These are phyloP conservation scores for Exserohilum rostratum DNA, from an alignment of 2,329 filamentous ascomycete species.

Conservation along the genomic window DNA sequence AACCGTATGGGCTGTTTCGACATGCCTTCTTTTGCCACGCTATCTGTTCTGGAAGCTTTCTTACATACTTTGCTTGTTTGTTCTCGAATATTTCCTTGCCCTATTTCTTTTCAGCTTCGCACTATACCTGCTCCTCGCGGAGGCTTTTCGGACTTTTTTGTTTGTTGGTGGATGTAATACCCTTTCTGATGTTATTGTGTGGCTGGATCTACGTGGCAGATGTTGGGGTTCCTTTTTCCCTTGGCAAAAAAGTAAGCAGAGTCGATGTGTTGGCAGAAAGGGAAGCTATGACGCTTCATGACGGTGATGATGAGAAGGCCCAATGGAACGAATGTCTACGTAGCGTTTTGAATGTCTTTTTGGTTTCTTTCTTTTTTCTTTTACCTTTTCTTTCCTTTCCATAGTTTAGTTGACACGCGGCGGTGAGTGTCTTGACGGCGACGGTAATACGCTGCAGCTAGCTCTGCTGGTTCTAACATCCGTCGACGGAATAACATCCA, in stretches of 20 bases:
- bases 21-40: slow-evolving; percentile 2
- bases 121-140: slow-evolving; percentile 38
- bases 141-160: slow-evolving; percentile 27
- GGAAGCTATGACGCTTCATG: slow-evolving; percentile 19
- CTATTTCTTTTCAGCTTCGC: slow-evolving; percentile 21
- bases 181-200: slow-evolving; percentile 21
- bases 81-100: slow-evolving; percentile 8
- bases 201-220: slow-evolving; percentile 16
- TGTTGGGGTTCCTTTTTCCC: slow-evolving; percentile 11
- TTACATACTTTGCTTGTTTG: not conserved
- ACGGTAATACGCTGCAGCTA: not conserved
- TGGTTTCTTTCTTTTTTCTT: not conserved
- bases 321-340: slow-evolving; percentile 10
- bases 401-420: not conserved
- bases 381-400: not conserved
- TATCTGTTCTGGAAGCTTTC: slow-evolving; percentile 8
- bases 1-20: slow-evolving; percentile 22
- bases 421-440: not conserved
- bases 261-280: slow-evolving; percentile 15
- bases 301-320: slow-evolving; percentile 17
- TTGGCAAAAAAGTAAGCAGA: slow-evolving; percentile 17
- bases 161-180: slow-evolving; percentile 38
- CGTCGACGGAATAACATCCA: not conserved
- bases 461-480: not conserved
- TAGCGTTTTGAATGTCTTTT: slow-evolving; percentile 17